A percentile compares a stretch with the other conserved stretches of the same genome.
These are phyloP conservation scores for Coemansia sp. DNA, from an alignment of 192 early-diverging fungal species.

Conservation along the genomic window DNA sequence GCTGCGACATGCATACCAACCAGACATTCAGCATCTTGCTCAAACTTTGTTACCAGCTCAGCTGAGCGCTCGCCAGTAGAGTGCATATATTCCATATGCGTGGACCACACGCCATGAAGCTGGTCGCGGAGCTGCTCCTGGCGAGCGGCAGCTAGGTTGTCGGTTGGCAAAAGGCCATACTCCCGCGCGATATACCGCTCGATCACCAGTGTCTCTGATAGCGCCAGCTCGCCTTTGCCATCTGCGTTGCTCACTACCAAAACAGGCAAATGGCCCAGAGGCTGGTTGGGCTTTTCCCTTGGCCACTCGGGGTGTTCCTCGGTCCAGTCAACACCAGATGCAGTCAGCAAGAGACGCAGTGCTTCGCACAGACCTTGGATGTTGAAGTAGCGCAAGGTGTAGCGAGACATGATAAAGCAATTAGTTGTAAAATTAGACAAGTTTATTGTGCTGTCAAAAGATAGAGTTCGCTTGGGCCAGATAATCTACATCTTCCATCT, in stretches of 20 bases:
- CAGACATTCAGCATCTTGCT: neutral
- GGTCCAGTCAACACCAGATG: constrained; percentile 41
- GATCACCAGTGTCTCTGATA: constrained; percentile 56
- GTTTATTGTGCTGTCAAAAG: neutral
- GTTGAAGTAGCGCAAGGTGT: constrained; percentile 46
- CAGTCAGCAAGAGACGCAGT: constrained; percentile 42
- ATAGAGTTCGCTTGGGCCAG: neutral
- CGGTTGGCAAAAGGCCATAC: constrained; percentile 46
- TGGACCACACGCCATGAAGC: constrained; percentile 10
- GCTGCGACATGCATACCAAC: constrained; percentile 4
- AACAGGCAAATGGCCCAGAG: constrained; percentile 41
- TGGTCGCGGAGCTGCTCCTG: constrained; percentile 31
- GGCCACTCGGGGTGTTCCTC: constrained; percentile 39
- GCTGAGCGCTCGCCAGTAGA: neutral
- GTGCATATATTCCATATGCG: constrained; percentile 9
- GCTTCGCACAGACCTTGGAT: constrained; percentile 28
- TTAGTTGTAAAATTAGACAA: neutral
- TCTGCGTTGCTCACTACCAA: constrained; percentile 24
- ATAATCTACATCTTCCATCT: neutral
- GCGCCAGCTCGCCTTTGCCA: constrained; percentile 22
- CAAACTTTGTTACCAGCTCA: constrained; percentile 3
- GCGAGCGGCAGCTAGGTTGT: constrained; percentile 31
- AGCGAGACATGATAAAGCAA: constrained; percentile 5
- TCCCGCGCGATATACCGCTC: constrained; percentile 58
- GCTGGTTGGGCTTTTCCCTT: constrained; percentile 31